Evolutionary conservation across 148 eudicot genomes (phyloP), one percentile per base, ranked within the genome.

Genomic region (Persicaria tinctoria): DNA sequence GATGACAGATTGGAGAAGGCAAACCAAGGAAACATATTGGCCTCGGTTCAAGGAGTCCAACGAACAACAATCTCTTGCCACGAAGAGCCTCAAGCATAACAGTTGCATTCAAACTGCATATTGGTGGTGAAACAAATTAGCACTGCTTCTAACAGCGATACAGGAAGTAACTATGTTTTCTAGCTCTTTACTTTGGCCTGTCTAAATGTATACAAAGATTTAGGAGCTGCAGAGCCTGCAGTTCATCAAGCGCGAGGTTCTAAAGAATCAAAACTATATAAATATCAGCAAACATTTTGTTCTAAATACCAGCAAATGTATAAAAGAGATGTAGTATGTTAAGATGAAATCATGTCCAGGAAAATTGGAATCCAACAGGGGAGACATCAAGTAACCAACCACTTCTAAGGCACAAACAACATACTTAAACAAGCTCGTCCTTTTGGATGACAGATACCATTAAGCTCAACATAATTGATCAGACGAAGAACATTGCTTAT

Each of bases 21-120:
- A 95, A 27, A 95, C 79, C 91, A 95, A 71, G 74, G 98, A 95
- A 17, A 86, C 82, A 18, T 70, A 90, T 57, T 92, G 97, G 32
- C 96, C 96, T 20, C 97, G 76, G 79, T 95, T 95, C 16, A 95
- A 80, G 51, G 98, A 95, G 77, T 95, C 97, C 98, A 12, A 90
- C 97, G 62, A 89, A 95, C 83, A 95, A 74, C 97, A 95, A 84
- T 75, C 89, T 86, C 79, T 95, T 95, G 41, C 88, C 89, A 70
- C 96, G 80, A 9, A 95, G 93, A 56, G 88, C 78, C 82, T 95
- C 97, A 80, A 95, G 82, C 98, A 95, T 92, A 62, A 90, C 50
- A 44, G 89, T 89, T 8, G 97, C 98, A 77, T 95, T 92, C 83
- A 95, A 95, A 69, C 97, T 95, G 88, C 74, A 56, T 23, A 13